phyloP scores from a whole-genome alignment of 768 basidiomycete genomes.

The Mycena sanguinolenta region DNA sequence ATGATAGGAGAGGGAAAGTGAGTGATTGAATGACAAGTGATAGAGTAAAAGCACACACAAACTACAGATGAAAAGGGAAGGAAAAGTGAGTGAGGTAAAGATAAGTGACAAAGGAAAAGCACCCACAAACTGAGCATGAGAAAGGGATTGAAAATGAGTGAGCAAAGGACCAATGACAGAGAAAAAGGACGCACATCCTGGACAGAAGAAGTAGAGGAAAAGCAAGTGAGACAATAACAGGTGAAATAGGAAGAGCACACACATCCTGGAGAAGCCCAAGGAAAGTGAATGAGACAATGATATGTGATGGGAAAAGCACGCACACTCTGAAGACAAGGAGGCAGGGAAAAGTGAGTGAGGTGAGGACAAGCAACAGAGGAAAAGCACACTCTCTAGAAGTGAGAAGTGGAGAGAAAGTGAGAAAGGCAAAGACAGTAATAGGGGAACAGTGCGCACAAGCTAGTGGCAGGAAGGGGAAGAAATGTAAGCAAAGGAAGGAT shows the following conservation, averaged over 20 bases:
- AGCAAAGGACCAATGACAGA: neutral
- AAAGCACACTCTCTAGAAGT: neutral
- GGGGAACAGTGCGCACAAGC: neutral
- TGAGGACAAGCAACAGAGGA: neutral
- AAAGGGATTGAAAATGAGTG: neutral
- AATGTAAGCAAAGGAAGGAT: neutral
- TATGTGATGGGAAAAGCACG: neutral
- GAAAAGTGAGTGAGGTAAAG: too few relatives aligned
- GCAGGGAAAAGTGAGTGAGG: too few relatives aligned
- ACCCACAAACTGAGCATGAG: neutral
- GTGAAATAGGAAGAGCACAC: neutral
- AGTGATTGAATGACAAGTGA: neutral
- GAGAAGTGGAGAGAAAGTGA: neutral
- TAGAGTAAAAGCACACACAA: neutral
- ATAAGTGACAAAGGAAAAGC: neutral
- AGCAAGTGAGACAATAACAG: neutral
- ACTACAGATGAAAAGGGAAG: neutral
- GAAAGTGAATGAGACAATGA: neutral
- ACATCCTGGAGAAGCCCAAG: neutral
- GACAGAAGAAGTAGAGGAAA: neutral
- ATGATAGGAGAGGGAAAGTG: neutral
- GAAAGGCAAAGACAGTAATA: neutral
- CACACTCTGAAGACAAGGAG: neutral
- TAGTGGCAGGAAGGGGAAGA: neutral
- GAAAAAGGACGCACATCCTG: neutral